Percentiles rank a stretch among this genome's conserved stretches.
Evolutionary conservation across 345 rosid species (phyloP).

Genomic region (Aegle marmelos): DNA sequence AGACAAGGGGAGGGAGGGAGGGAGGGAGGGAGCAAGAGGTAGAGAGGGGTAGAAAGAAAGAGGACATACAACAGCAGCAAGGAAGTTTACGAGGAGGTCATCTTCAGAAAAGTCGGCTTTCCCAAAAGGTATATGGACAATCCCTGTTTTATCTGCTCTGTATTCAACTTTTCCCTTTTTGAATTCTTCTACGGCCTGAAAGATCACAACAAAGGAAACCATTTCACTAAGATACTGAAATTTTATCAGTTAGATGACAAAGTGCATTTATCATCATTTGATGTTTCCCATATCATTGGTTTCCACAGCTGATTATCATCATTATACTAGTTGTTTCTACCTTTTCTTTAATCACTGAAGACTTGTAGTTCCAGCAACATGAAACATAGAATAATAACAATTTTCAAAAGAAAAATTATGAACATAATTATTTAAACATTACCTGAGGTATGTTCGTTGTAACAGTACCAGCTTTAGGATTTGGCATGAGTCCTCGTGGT

Average conservation of each 20-base stretch:
- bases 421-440: conserved; percentile 1
- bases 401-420: not conserved
- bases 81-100: conserved; percentile 74
- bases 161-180: conserved; percentile 92
- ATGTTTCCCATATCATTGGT: not conserved
- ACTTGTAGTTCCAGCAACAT: not conserved
- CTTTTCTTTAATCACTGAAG: not conserved
- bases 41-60: not conserved
- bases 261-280: not conserved
- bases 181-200: conserved; percentile 94
- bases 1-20: not conserved
- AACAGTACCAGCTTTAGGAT: conserved; percentile 98
- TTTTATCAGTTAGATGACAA: not conserved
- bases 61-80: conserved; percentile 68
- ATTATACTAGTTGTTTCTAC: not conserved
- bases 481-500: conserved; percentile 99
- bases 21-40: not conserved
- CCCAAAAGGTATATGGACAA: conserved; percentile 93
- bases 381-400: not conserved
- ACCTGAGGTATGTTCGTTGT: conserved; percentile 90
- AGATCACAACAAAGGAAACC: not conserved
- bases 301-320: not conserved
- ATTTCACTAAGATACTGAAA: not conserved
- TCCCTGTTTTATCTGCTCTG: conserved; percentile 97
- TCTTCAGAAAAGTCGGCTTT: conserved; percentile 73